Conservation (phyloP, 495 filamentous ascomycete species). For the Aspergillus biplanus region DNA sequence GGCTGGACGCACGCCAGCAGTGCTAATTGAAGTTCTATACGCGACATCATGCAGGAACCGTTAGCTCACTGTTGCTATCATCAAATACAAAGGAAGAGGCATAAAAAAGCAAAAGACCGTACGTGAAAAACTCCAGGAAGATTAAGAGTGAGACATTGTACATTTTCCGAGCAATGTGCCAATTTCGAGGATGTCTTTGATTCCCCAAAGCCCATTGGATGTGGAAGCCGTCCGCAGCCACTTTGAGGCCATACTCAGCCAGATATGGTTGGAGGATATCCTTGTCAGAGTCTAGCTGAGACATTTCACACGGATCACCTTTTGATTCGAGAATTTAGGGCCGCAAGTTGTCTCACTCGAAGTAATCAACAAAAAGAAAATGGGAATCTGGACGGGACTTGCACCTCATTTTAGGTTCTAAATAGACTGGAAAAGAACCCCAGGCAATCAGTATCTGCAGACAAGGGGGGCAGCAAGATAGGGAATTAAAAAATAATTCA, state of each 20-base stretch:
- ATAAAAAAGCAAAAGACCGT: conserved; percentile 14
- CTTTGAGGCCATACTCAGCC: conserved; percentile 32
- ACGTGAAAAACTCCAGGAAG: conserved; percentile 48
- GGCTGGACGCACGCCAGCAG: conserved; percentile 38
- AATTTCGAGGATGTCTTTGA: conserved; percentile 46
- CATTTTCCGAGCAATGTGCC: conserved; percentile 37
- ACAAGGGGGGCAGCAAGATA: conserved; percentile 13
- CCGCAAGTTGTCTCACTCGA: conserved; percentile 6
- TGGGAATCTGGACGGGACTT: conserved; percentile 4
- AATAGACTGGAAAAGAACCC: conserved; percentile 10
- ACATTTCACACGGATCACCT: conserved; percentile 18
- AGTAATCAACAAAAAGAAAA: not conserved
- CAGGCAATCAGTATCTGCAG: conserved; percentile 16
- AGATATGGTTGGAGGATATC: conserved; percentile 25
- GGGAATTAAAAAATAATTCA: not conserved
- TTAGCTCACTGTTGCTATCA: conserved; percentile 4
- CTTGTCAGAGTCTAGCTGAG: conserved; percentile 27
- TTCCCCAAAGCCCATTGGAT: conserved; percentile 43
- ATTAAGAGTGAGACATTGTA: conserved; percentile 43
- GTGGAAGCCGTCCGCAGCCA: conserved; percentile 40
- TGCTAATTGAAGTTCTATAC: conserved; percentile 44
- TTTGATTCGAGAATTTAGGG: conserved; percentile 1
- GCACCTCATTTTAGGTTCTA: conserved; percentile 15
- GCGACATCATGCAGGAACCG: not conserved
- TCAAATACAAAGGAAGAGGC: not conserved